Base-by-base conservation (phyloP, 2,329 filamentous ascomycete genomes). In the Trichoderma breve region DNA sequence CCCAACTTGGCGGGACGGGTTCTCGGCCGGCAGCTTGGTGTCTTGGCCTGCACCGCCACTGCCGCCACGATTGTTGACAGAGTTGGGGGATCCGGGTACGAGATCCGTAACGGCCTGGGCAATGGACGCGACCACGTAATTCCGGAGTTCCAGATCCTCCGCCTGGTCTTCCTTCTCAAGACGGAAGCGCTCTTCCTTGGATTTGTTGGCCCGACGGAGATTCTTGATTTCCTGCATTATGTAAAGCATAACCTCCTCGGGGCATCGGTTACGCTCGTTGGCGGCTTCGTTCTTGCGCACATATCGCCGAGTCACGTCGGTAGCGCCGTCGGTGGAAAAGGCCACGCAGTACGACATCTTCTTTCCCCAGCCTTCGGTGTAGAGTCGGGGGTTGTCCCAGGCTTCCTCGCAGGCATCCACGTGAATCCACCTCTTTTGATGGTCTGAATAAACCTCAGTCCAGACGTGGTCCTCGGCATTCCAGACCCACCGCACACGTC, bases 291-390 rank as follows among this genome's bases (percentile, higher is more conserved):
- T 86, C 81, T 93, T 93, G 76, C 92, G 92, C 14, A 92, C 90
- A 73, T 92, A 91, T 76, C 89, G 86, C 51, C 89, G 84, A 26
- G 90, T 91, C 36, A 92, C 89, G 78, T 91, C 89, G 39, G 89
- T 89, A 15, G 89, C 88, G 24, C 90, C 96, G 73, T 99, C 96
- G 71, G 93, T 94, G 14, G 94, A 97, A 80, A 99, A 99, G 66
- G 95, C 96, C 73, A 99, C 91, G 84, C 95, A 98, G 83, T 99
- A 99, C 0, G 94, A 95, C 85, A 98, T 93, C 84, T 96, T 97
- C 86, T 96, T 96, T 76, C 92, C 91, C 96, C 96, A 99, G 73
- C 95, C 95, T 82, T 98, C 94, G 7, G 94, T 90, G 82, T 98
- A 98, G 11, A 98, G 87, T 60, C 93, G 88, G 65, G 96, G 96